Conservation (phyloP, 371 early-diverging fungal genomes). For the Enteropsectra breve region DNA sequence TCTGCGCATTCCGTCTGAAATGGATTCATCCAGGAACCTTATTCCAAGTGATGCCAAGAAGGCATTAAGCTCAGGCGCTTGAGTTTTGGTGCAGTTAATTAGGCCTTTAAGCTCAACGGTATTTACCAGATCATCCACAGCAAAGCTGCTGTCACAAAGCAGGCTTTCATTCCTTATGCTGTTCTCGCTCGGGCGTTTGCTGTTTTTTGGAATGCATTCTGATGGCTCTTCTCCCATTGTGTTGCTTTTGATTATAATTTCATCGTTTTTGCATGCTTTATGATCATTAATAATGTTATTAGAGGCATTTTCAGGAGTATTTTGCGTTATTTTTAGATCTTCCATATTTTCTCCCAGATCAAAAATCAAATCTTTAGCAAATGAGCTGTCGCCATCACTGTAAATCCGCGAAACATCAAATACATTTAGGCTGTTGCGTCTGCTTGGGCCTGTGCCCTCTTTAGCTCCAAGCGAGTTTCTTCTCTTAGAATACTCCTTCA, state of each 20-base stretch:
- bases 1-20: constrained; percentile 17
- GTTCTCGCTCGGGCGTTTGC: background rate
- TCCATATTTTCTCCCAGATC: too few species aligned
- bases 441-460: constrained; percentile 1
- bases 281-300: too few species aligned
- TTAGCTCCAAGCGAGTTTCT: background rate
- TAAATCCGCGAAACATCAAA: background rate
- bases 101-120: constrained; percentile 41
- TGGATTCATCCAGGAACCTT: constrained; percentile 44
- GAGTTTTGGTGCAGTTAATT: constrained; percentile 15
- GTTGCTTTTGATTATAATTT: too few species aligned
- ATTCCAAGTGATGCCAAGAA: constrained; percentile 34
- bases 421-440: background rate
- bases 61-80: constrained; percentile 29
- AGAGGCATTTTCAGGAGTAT: background rate
- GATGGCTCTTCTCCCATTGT: too few species aligned
- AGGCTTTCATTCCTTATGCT: constrained; percentile 20
- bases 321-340: too few species aligned
- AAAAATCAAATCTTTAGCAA: too few species aligned
- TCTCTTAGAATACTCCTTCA: constrained; percentile 1
- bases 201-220: background rate
- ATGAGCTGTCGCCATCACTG: background rate
- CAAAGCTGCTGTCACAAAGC: constrained; percentile 21
- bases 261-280: too few species aligned
- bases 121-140: constrained; percentile 41